Conservation (phyloP, 2,329 filamentous ascomycete genomes). For the Fusarium mangiferae region DNA sequence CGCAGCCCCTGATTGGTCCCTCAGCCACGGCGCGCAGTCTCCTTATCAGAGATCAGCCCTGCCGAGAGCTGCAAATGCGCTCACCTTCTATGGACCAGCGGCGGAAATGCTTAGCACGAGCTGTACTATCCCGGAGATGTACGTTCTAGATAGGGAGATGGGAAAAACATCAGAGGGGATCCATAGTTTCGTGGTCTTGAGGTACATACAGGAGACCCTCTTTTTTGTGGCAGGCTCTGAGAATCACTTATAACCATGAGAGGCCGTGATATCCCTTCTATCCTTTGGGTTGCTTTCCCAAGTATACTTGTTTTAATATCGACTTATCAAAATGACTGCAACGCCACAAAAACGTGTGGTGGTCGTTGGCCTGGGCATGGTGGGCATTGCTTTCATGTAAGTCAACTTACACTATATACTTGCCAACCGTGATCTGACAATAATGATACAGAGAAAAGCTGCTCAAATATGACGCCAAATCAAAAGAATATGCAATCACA, state of each 20-base stretch:
- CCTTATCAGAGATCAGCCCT: slow-evolving; percentile 40
- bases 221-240: slow-evolving; percentile 16
- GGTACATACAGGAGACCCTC: slow-evolving; percentile 12
- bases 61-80: slow-evolving; percentile 16
- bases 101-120: slow-evolving; percentile 36
- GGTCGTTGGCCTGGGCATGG: slow-evolving; percentile 91
- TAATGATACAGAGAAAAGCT: slow-evolving; percentile 77
- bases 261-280: background rate
- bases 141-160: slow-evolving; percentile 33
- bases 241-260: slow-evolving; percentile 32
- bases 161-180: slow-evolving; percentile 15
- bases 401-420: slow-evolving; percentile 46
- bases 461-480: slow-evolving; percentile 81
- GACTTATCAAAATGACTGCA: slow-evolving; percentile 29
- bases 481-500: slow-evolving; percentile 80
- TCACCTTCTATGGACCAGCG: slow-evolving; percentile 6
- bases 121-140: slow-evolving; percentile 36
- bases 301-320: background rate
- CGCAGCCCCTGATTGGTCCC: slow-evolving; percentile 32
- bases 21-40: slow-evolving; percentile 1
- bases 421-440: slow-evolving; percentile 11
- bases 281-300: background rate
- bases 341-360: slow-evolving; percentile 71
- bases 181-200: slow-evolving; percentile 19
- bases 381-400: slow-evolving; percentile 88